Evolutionary conservation across 345 rosid genomes (phyloP).

Genomic region (Boechera stricta): DNA sequence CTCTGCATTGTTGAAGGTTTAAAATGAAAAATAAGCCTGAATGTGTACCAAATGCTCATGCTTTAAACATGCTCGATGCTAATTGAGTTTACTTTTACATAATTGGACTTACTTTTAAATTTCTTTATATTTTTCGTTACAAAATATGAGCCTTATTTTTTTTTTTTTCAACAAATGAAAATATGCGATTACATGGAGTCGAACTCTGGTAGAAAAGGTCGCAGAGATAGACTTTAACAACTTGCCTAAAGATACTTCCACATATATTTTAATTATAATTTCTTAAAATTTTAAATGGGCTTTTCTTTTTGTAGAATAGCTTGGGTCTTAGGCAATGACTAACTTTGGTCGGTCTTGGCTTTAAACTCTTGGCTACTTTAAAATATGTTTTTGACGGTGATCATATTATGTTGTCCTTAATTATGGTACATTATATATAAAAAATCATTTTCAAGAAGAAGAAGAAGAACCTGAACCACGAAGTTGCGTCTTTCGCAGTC

Average conservation of each 20-base stretch:
- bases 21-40: not conserved
- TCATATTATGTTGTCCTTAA: not conserved
- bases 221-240: too few relatives aligned
- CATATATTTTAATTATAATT: not conserved
- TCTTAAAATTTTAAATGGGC: not conserved
- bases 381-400: not conserved
- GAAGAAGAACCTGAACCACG: too few relatives aligned
- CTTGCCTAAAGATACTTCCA: too few relatives aligned
- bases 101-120: not conserved
- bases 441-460: too few relatives aligned
- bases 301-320: not conserved
- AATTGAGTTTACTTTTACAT: not conserved
- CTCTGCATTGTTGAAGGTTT: conserved; percentile 51
- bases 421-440: too few relatives aligned
- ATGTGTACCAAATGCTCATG: not conserved
- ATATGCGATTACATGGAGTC: too few relatives aligned
- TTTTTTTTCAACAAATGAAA: not conserved
- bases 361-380: not conserved
- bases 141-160: not conserved
- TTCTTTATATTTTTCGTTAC: not conserved
- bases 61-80: not conserved
- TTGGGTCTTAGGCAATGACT: conserved; percentile 3
- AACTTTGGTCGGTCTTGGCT: not conserved
- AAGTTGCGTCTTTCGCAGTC: too few relatives aligned
- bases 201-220: too few relatives aligned